Evolutionary conservation across 2,329 filamentous ascomycete species (phyloP).

Genomic region (Chrysosporium keratinophilum): DNA sequence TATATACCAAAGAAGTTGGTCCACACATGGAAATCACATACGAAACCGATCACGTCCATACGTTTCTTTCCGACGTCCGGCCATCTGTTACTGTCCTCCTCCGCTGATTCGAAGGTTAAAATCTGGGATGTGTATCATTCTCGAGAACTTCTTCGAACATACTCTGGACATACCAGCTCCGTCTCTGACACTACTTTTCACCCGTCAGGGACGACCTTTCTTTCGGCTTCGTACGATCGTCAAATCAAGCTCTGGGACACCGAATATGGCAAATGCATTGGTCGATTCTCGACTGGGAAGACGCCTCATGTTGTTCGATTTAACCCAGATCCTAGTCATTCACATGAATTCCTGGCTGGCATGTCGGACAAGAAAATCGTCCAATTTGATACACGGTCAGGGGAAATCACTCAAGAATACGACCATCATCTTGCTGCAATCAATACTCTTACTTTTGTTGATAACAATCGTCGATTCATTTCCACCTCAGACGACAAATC

Average conservation of each 20-base stretch:
- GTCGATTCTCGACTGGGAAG: constrained; percentile 84
- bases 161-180: constrained; percentile 78
- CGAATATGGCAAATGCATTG: constrained; percentile 79
- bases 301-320: constrained; percentile 92
- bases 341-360: constrained; percentile 85
- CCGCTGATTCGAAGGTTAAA: constrained; percentile 81
- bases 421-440: constrained; percentile 96
- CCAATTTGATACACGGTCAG: constrained; percentile 81
- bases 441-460: constrained; percentile 95
- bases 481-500: constrained; percentile 97
- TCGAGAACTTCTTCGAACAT: constrained; percentile 80
- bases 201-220: constrained; percentile 67
- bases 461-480: constrained; percentile 90
- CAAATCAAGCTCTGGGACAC: constrained; percentile 98
- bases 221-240: constrained; percentile 86
- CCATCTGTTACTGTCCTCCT: constrained; percentile 79
- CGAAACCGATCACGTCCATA: constrained; percentile 74
- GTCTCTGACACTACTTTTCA: constrained; percentile 87
- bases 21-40: constrained; percentile 77
- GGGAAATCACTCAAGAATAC: constrained; percentile 87
- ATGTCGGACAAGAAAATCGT: constrained; percentile 99
- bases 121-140: constrained; percentile 92
- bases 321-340: constrained; percentile 66
- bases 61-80: constrained; percentile 83
- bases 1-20: constrained; percentile 91